phyloP scores from a whole-genome alignment of 306 rosid species.

The Crataegus laevigata region DNA sequence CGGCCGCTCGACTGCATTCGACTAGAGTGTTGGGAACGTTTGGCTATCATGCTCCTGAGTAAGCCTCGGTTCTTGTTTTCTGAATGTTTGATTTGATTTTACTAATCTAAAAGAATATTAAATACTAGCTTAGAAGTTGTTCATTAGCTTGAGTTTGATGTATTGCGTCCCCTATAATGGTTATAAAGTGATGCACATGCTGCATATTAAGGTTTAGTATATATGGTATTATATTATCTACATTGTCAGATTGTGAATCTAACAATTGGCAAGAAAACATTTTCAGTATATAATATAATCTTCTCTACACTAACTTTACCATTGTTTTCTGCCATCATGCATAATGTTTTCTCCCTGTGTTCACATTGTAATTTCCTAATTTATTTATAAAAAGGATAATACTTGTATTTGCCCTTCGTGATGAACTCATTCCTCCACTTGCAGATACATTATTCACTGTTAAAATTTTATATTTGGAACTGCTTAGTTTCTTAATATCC shows the following conservation, averaged over 20 bases:
- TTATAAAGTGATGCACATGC: neutral
- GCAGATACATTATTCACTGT: too few relatives aligned
- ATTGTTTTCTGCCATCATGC: neutral
- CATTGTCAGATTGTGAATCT: neutral
- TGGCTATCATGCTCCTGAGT: constrained; percentile 99
- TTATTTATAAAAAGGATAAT: too few relatives aligned
- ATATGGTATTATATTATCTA: neutral
- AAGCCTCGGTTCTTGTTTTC: constrained; percentile 20
- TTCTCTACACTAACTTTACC: neutral
- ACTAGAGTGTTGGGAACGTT: constrained; percentile 98
- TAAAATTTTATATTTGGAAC: too few relatives aligned
- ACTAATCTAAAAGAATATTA: neutral
- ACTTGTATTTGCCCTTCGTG: too few relatives aligned
- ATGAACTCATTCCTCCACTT: too few relatives aligned
- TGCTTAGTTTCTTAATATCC: too few relatives aligned
- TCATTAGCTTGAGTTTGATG: neutral
- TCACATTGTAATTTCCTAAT: neutral
- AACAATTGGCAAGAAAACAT: neutral
- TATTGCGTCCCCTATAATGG: neutral
- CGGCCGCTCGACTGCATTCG: constrained; percentile 87
- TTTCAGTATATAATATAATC: too few relatives aligned
- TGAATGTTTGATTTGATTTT: neutral
- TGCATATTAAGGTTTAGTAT: neutral
- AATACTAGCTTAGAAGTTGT: neutral
- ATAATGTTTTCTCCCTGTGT: neutral